Conservation (phyloP, 2,329 filamentous ascomycete genomes). For the Sporothrix curviconia region DNA sequence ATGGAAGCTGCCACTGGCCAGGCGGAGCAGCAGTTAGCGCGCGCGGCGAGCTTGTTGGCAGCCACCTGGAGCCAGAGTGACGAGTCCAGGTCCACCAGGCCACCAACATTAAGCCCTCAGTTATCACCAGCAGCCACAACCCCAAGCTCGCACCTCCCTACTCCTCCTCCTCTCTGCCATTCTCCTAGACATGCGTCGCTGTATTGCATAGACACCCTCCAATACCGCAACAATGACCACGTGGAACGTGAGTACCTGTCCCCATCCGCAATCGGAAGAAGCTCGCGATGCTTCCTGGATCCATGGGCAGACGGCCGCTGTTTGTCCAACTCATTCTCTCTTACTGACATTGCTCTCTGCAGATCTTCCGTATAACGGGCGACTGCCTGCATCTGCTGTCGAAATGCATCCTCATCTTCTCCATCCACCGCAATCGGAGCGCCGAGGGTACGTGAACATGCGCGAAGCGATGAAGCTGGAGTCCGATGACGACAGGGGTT, state of each 20-base stretch:
- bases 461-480: too few relatives aligned
- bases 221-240: constrained; percentile 8
- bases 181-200: neutral
- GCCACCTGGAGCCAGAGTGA: constrained; percentile 3
- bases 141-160: neutral
- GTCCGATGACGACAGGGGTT: neutral
- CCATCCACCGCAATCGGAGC: constrained; percentile 81
- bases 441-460: constrained; percentile 58
- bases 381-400: constrained; percentile 80
- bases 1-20: constrained; percentile 7
- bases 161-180: neutral
- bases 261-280: neutral
- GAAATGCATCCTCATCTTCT: constrained; percentile 84
- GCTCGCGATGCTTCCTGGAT: neutral
- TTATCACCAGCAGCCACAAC: neutral
- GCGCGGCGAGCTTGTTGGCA: neutral
- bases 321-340: neutral
- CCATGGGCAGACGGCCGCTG: neutral
- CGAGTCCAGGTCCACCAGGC: too few relatives aligned
- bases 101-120: too few relatives aligned
- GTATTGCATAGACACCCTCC: neutral
- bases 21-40: neutral
- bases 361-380: constrained; percentile 69
- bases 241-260: constrained; percentile 7
- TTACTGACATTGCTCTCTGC: constrained; percentile 5